phyloP scores from a whole-genome alignment of 176 grass and related monocot species.

The Oryza rufipogon region DNA sequence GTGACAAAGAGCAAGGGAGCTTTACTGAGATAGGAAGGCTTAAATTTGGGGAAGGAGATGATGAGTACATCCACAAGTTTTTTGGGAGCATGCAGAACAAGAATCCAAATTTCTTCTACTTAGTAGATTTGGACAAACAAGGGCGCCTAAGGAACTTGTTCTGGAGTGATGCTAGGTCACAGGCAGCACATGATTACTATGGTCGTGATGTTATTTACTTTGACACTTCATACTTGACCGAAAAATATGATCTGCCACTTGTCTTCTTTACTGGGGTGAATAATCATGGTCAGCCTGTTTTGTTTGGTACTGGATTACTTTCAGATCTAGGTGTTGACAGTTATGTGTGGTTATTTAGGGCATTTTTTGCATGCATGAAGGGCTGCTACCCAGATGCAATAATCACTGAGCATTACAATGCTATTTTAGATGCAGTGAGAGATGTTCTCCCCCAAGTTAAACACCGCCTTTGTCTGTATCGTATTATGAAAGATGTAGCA shows the following conservation, averaged over 20 bases:
- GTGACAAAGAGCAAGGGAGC: slow-evolving; percentile 58
- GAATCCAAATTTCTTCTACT: slow-evolving; percentile 86
- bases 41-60: slow-evolving; percentile 71
- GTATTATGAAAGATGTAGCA: slow-evolving; percentile 78
- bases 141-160: slow-evolving; percentile 76
- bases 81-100: slow-evolving; percentile 76
- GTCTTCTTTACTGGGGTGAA: slow-evolving; percentile 85
- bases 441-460: slow-evolving; percentile 67
- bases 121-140: slow-evolving; percentile 78
- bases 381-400: slow-evolving; percentile 53
- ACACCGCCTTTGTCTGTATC: slow-evolving; percentile 77
- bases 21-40: slow-evolving; percentile 62
- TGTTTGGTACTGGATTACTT: slow-evolving; percentile 81
- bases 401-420: slow-evolving; percentile 82
- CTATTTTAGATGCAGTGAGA: slow-evolving; percentile 68
- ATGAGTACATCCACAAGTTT: slow-evolving; percentile 70
- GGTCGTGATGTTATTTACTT: slow-evolving; percentile 82
- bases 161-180: slow-evolving; percentile 90
- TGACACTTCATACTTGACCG: slow-evolving; percentile 77
- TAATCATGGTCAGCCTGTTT: slow-evolving; percentile 86
- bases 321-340: slow-evolving; percentile 77
- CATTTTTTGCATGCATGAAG: slow-evolving; percentile 78
- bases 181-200: slow-evolving; percentile 75
- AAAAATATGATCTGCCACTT: slow-evolving; percentile 81
- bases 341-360: slow-evolving; percentile 90